phyloP scores from a whole-genome alignment of 1,139 yeast genomes.

The Debaryomyces fabryi region DNA sequence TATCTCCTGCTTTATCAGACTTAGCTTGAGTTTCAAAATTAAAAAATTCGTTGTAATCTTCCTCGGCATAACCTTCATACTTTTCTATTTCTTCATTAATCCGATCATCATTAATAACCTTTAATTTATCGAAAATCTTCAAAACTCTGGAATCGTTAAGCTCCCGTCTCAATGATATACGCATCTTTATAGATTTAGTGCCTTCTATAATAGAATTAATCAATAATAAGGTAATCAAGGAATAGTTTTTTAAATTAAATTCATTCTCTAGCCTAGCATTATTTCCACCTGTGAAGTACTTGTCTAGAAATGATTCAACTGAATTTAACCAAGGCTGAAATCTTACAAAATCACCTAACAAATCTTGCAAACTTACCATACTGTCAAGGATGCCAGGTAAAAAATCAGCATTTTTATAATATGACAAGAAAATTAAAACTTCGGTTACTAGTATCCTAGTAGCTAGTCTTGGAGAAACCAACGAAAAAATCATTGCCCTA shows the following conservation, averaged over 20 bases:
- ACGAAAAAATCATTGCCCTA: conserved; percentile 40
- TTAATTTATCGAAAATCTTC: conserved; percentile 42
- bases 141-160: conserved; percentile 44
- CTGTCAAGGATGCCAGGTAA: conserved; percentile 35
- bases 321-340: conserved; percentile 49
- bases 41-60: conserved; percentile 35
- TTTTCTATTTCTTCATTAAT: conserved; percentile 49
- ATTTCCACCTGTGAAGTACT: conserved; percentile 26
- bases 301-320: conserved; percentile 40
- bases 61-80: conserved; percentile 44
- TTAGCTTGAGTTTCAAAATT: conserved; percentile 12
- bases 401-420: conserved; percentile 27
- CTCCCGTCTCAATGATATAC: conserved; percentile 42
- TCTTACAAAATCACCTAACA: conserved; percentile 36
- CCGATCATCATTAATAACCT: conserved; percentile 38
- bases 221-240: conserved; percentile 47
- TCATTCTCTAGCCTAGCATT: conserved; percentile 20
- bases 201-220: conserved; percentile 45
- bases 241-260: conserved; percentile 40
- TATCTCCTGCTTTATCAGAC: conserved; percentile 13
- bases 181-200: conserved; percentile 30
- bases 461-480: conserved; percentile 43
- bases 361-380: conserved; percentile 38
- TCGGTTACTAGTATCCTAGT: conserved; percentile 49
- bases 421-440: conserved; percentile 41